phyloP scores from a whole-genome alignment of 306 rosid genomes.

The Erythrophleum fordii region DNA sequence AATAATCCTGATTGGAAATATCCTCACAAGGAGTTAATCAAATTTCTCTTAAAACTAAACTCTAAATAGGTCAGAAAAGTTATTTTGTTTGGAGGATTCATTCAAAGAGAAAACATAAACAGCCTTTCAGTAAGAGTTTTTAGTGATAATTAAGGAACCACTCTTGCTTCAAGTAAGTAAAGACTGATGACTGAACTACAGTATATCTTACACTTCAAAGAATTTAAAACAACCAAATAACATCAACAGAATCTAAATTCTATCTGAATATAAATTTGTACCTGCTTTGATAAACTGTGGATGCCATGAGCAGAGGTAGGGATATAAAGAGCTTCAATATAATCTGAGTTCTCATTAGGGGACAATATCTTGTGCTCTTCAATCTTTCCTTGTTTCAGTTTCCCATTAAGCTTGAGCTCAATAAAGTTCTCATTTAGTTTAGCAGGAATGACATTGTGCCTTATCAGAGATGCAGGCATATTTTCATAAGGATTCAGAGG shows the following conservation, averaged over 20 bases:
- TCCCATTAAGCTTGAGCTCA: conserved; percentile 60
- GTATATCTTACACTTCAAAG: conserved; percentile 14
- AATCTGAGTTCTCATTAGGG: conserved; percentile 50
- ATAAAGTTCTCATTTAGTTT: conserved; percentile 52
- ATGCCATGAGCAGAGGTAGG: conserved; percentile 53
- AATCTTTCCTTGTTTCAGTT: conserved; percentile 52
- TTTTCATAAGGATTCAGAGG: conserved; percentile 81
- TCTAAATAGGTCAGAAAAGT: not conserved
- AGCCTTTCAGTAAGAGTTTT: not conserved
- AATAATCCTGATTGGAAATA: not conserved
- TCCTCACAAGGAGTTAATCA: not conserved
- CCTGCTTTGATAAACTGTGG: conserved; percentile 58
- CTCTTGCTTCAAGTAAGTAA: not conserved
- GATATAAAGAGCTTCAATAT: conserved; percentile 46
- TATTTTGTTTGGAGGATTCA: not conserved
- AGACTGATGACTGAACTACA: not conserved
- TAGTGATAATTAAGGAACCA: not conserved
- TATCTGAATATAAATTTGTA: conserved; percentile 51
- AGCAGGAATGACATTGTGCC: conserved; percentile 46
- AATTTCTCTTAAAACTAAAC: not conserved
- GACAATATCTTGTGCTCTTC: conserved; percentile 51
- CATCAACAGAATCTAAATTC: conserved; percentile 32
- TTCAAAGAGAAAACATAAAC: not conserved
- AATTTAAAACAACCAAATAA: conserved; percentile 34
- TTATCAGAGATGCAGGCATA: conserved; percentile 67